Base-by-base conservation (phyloP, 176 grass and related monocot species). In the Lolium perenne region DNA sequence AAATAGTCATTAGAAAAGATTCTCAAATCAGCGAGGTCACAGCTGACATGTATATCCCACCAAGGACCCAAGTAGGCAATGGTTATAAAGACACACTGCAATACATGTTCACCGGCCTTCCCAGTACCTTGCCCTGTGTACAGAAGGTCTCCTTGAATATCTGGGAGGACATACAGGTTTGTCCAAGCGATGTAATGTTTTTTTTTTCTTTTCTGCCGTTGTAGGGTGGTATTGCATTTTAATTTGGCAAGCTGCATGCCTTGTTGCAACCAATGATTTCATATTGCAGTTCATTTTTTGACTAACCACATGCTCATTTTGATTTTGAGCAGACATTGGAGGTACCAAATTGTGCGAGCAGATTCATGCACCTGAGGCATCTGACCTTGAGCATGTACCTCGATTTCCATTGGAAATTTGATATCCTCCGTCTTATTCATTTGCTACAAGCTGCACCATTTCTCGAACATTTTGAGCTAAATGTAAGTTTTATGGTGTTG, bases 371-470 rank as follows among this genome's bases (percentile, higher is more conserved):
- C 5, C 22, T 63, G 22, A 63, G 60, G 60, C 60, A 63, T 63
- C 60, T 63, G 60, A 63, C 60, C 60, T 63, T 63, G 60, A 63
- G 60, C 60, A 63, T 63, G 60, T 26, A 63, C 60, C 22, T 63
- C 60, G 12, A 10, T 0, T 13, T 5, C 9, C 10, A 14, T 5
- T 26, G 60, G 60, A 63, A 63, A 64, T 15, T 64, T 64, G 61
- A 64, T 32, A 29, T 64, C 61, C 61, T 64, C 23, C 61, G 61
- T 21, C 23, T 64, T 64, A 10, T 64, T 64, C 23, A 64, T 29
- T 64, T 64, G 61, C 61, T 64, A 64, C 61, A 29, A 64, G 61
- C 61, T 64, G 61, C 61, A 21, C 61, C 61, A 32, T 64, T 29
- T 29, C 61, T 64, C 4, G 61, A 64, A 64, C 12, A 64, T 64